These are phyloP conservation scores for Clarkia xantiana DNA, from an alignment of 345 rosid genomes.

Conservation along the genomic window DNA sequence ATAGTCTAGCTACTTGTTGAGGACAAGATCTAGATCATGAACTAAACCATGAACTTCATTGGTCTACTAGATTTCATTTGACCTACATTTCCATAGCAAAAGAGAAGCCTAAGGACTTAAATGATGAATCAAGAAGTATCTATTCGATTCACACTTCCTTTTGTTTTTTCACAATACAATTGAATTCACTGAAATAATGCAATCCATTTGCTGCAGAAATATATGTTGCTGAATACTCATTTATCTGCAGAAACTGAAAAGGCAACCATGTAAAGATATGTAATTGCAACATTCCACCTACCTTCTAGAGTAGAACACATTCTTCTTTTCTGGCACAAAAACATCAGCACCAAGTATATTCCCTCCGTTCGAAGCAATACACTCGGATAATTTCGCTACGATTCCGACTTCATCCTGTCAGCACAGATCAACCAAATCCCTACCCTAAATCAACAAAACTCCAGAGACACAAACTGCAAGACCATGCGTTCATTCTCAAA, in stretches of 20 bases:
- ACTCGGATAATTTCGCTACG: conserved; percentile 78
- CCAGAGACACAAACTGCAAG: not conserved
- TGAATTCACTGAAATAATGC: no score
- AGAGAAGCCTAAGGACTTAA: no score
- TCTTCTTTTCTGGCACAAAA: conserved; percentile 65
- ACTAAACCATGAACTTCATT: no score
- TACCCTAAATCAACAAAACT: not conserved
- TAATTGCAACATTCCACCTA: conserved; percentile 8
- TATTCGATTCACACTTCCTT: no score
- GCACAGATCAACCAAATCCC: not conserved
- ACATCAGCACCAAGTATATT: conserved; percentile 87
- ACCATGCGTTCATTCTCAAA: not conserved
- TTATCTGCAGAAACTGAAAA: not conserved
- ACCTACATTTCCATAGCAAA: no score
- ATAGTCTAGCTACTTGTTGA: no score
- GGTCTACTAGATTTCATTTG: no score
- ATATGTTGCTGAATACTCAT: not conserved
- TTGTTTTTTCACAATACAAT: no score
- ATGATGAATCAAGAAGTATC: no score
- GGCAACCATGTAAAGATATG: not conserved
- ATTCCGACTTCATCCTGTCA: conserved; percentile 74
- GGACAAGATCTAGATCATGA: no score
- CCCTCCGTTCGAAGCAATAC: conserved; percentile 86
- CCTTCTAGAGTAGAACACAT: conserved; percentile 90
- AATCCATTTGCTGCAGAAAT: not conserved